phyloP scores from a whole-genome alignment of 1,284 basidiomycete species.

The Apiotrichum mycotoxinovorans region DNA sequence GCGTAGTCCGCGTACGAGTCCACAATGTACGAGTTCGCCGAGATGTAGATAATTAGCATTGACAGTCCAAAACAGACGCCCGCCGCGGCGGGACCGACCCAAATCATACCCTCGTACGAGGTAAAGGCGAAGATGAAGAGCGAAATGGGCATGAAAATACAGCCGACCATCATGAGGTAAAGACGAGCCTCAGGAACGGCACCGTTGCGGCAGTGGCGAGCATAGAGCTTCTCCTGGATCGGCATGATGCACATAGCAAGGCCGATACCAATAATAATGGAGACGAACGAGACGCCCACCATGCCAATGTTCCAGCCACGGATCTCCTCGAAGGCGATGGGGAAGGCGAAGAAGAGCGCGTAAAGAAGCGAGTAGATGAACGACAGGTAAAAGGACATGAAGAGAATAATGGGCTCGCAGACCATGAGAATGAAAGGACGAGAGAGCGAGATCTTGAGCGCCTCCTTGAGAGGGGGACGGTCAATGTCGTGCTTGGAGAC shows the following conservation, averaged over 20 bases:
- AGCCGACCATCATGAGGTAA: slow-evolving; percentile 39
- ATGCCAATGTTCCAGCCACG: slow-evolving; percentile 45
- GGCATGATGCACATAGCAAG: slow-evolving; percentile 36
- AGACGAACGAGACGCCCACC: slow-evolving; percentile 46
- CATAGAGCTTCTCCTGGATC: slow-evolving; percentile 42
- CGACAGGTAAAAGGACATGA: slow-evolving; percentile 52
- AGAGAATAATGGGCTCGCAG: slow-evolving; percentile 50
- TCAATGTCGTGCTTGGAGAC: slow-evolving; percentile 43
- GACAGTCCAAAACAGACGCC: slow-evolving; percentile 38
- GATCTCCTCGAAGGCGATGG: slow-evolving; percentile 45
- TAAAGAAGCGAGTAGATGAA: slow-evolving; percentile 52
- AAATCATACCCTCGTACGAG: slow-evolving; percentile 32
- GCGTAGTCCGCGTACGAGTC: slow-evolving; percentile 35
- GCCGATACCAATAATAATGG: slow-evolving; percentile 41
- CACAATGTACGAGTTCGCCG: slow-evolving; percentile 45
- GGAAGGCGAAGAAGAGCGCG: slow-evolving; percentile 47
- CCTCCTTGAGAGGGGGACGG: slow-evolving; percentile 30
- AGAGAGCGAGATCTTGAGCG: slow-evolving; percentile 45
- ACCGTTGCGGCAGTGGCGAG: slow-evolving; percentile 21
- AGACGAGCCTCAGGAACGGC: slow-evolving; percentile 36
- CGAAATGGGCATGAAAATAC: slow-evolving; percentile 43
- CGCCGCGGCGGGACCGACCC: slow-evolving; percentile 38
- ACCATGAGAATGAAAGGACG: slow-evolving; percentile 51
- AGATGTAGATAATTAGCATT: slow-evolving; percentile 45
- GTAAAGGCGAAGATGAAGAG: slow-evolving; percentile 51